Conservation (phyloP, 169 alveolate genomes). For the Theileria parva region DNA sequence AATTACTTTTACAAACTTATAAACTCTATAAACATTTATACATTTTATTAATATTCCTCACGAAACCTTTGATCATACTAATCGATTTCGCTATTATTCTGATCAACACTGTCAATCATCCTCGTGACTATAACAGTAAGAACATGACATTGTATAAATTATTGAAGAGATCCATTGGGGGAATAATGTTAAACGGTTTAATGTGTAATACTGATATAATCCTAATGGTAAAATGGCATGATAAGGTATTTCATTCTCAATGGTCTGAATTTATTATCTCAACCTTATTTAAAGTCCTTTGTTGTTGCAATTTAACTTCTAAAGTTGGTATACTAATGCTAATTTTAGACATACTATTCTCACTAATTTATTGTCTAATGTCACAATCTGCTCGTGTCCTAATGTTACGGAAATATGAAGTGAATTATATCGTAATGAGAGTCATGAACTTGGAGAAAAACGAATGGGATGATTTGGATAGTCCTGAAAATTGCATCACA, state of each 20-base stretch:
- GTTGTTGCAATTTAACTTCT: constrained; percentile 52
- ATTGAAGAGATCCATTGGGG: constrained; percentile 38
- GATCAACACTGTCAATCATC: not conserved
- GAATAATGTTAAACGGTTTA: constrained; percentile 34
- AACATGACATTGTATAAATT: too few species aligned
- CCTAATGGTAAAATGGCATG: constrained; percentile 26
- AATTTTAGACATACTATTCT: constrained; percentile 35
- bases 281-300: constrained; percentile 26
- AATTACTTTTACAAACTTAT: constrained; percentile 16
- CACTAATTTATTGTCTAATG: constrained; percentile 27
- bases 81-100: not conserved
- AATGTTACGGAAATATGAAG: constrained; percentile 57
- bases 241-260: constrained; percentile 50
- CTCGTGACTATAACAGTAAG: not conserved
- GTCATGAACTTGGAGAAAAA: constrained; percentile 12
- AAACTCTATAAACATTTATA: constrained; percentile 7
- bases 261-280: constrained; percentile 39
- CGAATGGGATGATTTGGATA: constrained; percentile 34
- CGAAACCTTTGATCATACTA: constrained; percentile 31
- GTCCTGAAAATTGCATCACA: constrained; percentile 32
- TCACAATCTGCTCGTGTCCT: constrained; percentile 54
- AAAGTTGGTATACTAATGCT: constrained; percentile 36
- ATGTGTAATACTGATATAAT: constrained; percentile 40
- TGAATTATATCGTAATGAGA: constrained; percentile 41
- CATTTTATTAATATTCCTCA: constrained; percentile 13